Base-by-base conservation (phyloP, 345 rosid genomes). In the Clarkia xantiana region DNA sequence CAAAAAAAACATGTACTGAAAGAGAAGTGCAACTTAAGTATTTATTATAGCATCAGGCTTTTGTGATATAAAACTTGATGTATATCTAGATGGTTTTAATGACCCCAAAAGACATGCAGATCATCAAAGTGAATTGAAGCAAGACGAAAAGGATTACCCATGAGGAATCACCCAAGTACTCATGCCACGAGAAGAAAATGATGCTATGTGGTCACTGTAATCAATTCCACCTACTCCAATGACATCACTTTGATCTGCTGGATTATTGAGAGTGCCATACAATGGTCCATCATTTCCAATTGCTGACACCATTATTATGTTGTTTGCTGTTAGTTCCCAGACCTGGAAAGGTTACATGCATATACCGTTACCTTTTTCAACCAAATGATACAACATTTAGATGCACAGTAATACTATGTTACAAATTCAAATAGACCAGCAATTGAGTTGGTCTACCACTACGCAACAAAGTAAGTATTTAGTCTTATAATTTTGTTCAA, bases 141-240 rank as follows among this genome's bases (percentile, higher is more conserved):
- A 34, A 18, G 1, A 12, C 6, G 15, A 45, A 44, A n/a, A 62
- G 44, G 29, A 51, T 49, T 79, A 91, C 98, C 98, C 98, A 65
- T 86, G 98, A 57, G 98, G 98, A 70, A 91, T 68, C 75, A 86
- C 98, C 98, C 96, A 91, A 55, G 98, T 86, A 79, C 96, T 91
- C 98, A 91, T 91, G 69, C 98, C 98, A 58, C 96, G 98, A 11
- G 98, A 86, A 43, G 98, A 90, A 70, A 90, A 90, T 51, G 98
- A 80, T 42, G 98, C 98, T 63, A 90, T 90, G 66, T 90, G 94
- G 70, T 86, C 94, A 61, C 63, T 86, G 67, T 86, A 86, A 65
- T 90, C 98, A 53, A 90, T 90, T 58, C 98, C 98, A 61, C 98
- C 98, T 13, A 90, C 98, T 60, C 98, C 98, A 61, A 90, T 86